Percentiles rank a stretch among this genome's conserved stretches.
These are phyloP conservation scores for Kazachstania martiniae DNA, from an alignment of 805 yeast genomes.

Conservation along the genomic window DNA sequence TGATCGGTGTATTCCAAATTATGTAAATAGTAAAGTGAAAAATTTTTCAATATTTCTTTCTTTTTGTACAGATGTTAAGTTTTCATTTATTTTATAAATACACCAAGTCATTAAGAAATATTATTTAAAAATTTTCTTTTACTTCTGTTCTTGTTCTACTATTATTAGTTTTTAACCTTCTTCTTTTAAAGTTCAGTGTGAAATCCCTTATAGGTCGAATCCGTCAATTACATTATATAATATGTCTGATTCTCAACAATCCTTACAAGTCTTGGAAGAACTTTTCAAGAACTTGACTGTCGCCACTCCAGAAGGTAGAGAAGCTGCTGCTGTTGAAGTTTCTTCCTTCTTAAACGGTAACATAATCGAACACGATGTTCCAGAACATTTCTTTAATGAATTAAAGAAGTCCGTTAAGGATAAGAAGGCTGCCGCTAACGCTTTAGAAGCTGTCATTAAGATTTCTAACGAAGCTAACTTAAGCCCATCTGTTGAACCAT, in stretches of 20 bases:
- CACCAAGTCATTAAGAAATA: too few relatives aligned
- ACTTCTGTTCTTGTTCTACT: constrained; percentile 2
- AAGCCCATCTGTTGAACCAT: constrained; percentile 93
- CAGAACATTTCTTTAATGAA: constrained; percentile 73
- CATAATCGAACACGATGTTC: constrained; percentile 97
- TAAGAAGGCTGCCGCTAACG: constrained; percentile 77
- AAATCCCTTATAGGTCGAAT: too few relatives aligned
- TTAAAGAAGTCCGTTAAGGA: constrained; percentile 64
- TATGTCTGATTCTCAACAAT: constrained; percentile 40
- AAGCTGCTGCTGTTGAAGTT: constrained; percentile 78
- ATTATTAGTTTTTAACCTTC: constrained; percentile 1
- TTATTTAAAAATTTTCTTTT: too few relatives aligned
- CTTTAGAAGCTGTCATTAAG: constrained; percentile 73
- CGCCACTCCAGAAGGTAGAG: constrained; percentile 75
- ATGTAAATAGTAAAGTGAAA: too few relatives aligned
- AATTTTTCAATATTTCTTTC: too few relatives aligned
- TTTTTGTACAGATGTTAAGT: too few relatives aligned
- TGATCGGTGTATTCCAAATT: too few relatives aligned
- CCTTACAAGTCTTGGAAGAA: constrained; percentile 75
- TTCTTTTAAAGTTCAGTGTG: constrained; percentile 6
- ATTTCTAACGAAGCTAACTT: constrained; percentile 72
- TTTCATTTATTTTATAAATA: too few relatives aligned
- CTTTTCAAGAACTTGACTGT: constrained; percentile 86
- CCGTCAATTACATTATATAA: constrained; percentile 2
- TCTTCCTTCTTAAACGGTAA: constrained; percentile 92